These are phyloP conservation scores for Acanthamoeba sp. DNA, from an alignment of 208 protist genomes.

Conservation along the genomic window DNA sequence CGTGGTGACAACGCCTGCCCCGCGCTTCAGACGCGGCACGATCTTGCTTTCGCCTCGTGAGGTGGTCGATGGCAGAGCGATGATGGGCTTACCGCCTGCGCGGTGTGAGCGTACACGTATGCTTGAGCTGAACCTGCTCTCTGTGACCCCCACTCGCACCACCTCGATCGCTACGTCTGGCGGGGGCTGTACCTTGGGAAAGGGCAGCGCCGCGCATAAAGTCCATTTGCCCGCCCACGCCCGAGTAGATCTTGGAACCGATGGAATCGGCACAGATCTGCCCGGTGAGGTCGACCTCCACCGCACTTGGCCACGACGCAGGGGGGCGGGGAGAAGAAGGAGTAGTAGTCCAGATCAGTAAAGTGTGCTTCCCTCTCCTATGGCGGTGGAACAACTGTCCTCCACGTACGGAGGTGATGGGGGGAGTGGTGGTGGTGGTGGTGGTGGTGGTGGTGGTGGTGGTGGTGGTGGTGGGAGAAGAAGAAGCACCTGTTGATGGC, in stretches of 20 bases:
- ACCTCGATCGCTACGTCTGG: too few relatives aligned
- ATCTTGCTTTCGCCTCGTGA: slow-evolving; percentile 78
- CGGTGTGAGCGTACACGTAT: background rate
- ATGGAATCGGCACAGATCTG: slow-evolving; percentile 85
- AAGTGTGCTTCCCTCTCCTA: too few relatives aligned
- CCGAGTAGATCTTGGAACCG: slow-evolving; percentile 79
- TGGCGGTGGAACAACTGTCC: too few relatives aligned
- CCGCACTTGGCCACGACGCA: background rate
- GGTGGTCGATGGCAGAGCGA: slow-evolving; percentile 80
- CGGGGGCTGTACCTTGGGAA: slow-evolving; percentile 47
- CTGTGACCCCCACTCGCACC: too few relatives aligned
- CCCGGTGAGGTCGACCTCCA: slow-evolving; percentile 87
- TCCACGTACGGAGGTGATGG: too few relatives aligned
- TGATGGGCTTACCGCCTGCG: slow-evolving; percentile 78
- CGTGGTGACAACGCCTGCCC: slow-evolving; percentile 77
- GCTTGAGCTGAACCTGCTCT: too few relatives aligned
- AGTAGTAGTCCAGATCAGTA: too few relatives aligned
- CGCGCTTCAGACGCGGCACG: slow-evolving; percentile 79
- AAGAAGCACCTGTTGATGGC: slow-evolving; percentile 80
- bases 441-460: too few relatives aligned
- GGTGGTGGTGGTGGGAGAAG: too few relatives aligned
- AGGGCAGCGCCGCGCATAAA: slow-evolving; percentile 81
- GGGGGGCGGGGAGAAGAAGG: background rate
- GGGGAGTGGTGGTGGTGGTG: too few relatives aligned
- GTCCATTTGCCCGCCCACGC: slow-evolving; percentile 86